These are phyloP conservation scores for Coniochaeta ligniaria DNA, from an alignment of 2,329 filamentous ascomycete genomes.

Conservation along the genomic window DNA sequence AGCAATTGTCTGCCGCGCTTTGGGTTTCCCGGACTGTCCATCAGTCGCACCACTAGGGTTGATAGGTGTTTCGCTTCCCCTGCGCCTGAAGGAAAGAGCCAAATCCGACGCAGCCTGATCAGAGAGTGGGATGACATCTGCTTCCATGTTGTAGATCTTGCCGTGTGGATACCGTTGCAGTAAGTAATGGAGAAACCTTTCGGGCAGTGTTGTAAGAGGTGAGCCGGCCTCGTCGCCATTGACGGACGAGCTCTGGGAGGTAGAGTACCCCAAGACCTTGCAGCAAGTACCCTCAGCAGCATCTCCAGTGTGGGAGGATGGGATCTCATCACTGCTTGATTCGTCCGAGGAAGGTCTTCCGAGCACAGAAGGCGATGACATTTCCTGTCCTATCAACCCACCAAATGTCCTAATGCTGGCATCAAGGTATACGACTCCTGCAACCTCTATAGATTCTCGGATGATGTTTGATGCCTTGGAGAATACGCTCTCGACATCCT, in stretches of 20 bases:
- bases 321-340: constrained; percentile 10
- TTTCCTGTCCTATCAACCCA: constrained; percentile 15
- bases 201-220: constrained; percentile 20
- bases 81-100: constrained; percentile 15
- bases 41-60: not conserved
- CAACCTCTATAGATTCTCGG: constrained; percentile 31
- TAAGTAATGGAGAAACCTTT: constrained; percentile 31
- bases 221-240: constrained; percentile 14
- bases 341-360: constrained; percentile 6
- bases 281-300: constrained; percentile 13
- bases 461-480: constrained; percentile 34
- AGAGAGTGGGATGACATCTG: constrained; percentile 21
- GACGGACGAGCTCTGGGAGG: constrained; percentile 22
- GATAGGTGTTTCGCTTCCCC: constrained; percentile 1
- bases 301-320: not conserved
- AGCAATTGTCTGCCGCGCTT: constrained; percentile 15
- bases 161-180: constrained; percentile 37
- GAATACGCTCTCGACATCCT: constrained; percentile 20
- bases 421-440: constrained; percentile 29
- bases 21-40: not conserved
- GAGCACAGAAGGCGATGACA: constrained; percentile 4
- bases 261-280: constrained; percentile 30
- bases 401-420: constrained; percentile 22
- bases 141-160: constrained; percentile 36
- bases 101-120: constrained; percentile 17